Evolutionary conservation across 352 stramenopile genomes (phyloP), one percentile per base, ranked within the genome.

Genomic region (Phytophthora citricola): DNA sequence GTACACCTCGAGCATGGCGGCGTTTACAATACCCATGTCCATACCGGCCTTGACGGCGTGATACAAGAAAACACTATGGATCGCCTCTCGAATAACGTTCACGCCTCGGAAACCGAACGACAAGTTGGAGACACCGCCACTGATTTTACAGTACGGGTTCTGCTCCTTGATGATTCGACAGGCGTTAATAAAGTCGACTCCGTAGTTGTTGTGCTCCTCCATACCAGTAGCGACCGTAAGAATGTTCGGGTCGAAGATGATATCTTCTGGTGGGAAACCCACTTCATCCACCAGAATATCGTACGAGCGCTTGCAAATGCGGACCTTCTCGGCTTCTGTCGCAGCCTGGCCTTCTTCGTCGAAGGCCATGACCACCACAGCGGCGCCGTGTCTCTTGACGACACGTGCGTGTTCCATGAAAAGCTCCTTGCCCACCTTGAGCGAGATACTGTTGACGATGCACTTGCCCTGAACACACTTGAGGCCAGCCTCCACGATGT

Each of bases 11-110:
- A 91, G 73, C 81, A 88, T 91, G 38, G 90, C 82, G 7, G 96
- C 90, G 76, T 99, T 99, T 40, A 99, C 97, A 75, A 99, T 99
- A 65, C 97, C 97, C 81, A 99, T 98, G 79, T 99, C 97, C 97
- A 99, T 99, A 31, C 97, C 97, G 56, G 95, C 95, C 36, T 98
- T 71, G 51, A 98, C 95, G 2, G 95, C 95, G 75, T 99, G 89
- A 52, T 98, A 97, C 32, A 99, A 75, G 62, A 99, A 99, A 11
- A 98, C 95, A 70, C 92, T 92, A 74, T 98, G 94, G 51, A 98
- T 98, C 0, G 92, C 97, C 73, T 99, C 96, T 57, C 97, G 93
- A 73, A 99, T 98, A 63, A 98, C 96, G 59, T 98, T 98, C n/a
- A 99, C 96, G 54, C 96, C 97, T 70, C 97, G 90, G 75, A 99